phyloP scores from a whole-genome alignment of 495 filamentous ascomycete species.

The Hamigera avellanea region DNA sequence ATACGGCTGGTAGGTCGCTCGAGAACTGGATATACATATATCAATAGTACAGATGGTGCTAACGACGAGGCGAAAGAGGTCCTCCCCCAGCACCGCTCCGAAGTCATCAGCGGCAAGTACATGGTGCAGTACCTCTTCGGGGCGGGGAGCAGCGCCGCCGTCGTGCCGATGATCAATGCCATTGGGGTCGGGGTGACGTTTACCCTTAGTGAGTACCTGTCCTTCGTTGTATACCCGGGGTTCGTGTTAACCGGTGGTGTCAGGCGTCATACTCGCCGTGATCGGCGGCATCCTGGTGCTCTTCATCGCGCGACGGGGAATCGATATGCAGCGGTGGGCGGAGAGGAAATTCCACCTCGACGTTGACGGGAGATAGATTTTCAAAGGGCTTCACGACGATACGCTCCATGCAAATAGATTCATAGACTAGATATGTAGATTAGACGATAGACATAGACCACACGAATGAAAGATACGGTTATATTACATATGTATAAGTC shows the following conservation, averaged over 20 bases:
- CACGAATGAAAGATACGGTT: too few species aligned
- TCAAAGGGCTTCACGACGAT: too few species aligned
- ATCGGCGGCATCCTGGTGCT: constrained; percentile 22
- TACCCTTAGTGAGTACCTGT: constrained; percentile 27
- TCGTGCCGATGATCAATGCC: constrained; percentile 49
- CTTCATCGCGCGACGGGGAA: constrained; percentile 24
- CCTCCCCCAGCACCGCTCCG: constrained; percentile 37
- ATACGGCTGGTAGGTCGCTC: constrained; percentile 60
- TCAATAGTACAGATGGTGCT: background rate
- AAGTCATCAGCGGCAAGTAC: constrained; percentile 66
- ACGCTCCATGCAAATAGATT: too few species aligned
- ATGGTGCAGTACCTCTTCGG: constrained; percentile 60
- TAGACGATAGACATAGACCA: too few species aligned
- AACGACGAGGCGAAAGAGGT: too few species aligned
- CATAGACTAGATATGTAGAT: too few species aligned
- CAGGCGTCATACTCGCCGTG: constrained; percentile 26
- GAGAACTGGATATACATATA: constrained; percentile 7
- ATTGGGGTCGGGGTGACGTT: constrained; percentile 57
- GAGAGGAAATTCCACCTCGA: constrained; percentile 18
- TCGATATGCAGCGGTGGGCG: constrained; percentile 33
- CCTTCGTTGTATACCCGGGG: background rate
- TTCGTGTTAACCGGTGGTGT: background rate
- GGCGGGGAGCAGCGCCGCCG: constrained; percentile 49
- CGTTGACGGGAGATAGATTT: too few species aligned
- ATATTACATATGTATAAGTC: constrained; percentile 1